phyloP scores from a whole-genome alignment of 2,329 filamentous ascomycete genomes.

The Coccinonectria pachysandricola region DNA sequence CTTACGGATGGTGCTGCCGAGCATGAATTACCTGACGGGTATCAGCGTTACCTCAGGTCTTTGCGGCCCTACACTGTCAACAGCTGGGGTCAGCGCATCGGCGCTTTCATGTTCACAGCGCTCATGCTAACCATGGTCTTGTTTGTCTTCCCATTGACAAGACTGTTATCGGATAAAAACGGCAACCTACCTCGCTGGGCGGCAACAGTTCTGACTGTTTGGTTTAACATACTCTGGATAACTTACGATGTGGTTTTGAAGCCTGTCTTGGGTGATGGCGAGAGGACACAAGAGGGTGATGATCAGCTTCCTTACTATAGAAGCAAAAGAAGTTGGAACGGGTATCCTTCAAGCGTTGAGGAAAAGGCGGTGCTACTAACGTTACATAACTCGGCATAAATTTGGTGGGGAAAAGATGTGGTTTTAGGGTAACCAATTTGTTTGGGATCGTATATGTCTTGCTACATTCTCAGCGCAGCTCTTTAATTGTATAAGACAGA shows the following conservation, averaged over 20 bases:
- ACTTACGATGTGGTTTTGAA: slow-evolving; percentile 39
- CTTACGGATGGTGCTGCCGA: slow-evolving; percentile 70
- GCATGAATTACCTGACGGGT: slow-evolving; percentile 68
- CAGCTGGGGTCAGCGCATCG: slow-evolving; percentile 53
- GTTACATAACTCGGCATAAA: too few species aligned
- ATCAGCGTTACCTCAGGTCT: slow-evolving; percentile 59
- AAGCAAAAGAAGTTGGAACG: too few species aligned
- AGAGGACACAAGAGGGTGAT: slow-evolving; percentile 48
- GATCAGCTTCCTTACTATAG: too few species aligned
- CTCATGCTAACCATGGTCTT: slow-evolving; percentile 49
- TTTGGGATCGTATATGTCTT: too few species aligned
- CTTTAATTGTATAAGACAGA: too few species aligned
- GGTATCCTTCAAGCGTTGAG: too few species aligned
- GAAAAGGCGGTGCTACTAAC: too few species aligned
- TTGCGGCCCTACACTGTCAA: slow-evolving; percentile 65
- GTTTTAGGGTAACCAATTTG: too few species aligned
- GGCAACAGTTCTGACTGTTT: slow-evolving; percentile 33
- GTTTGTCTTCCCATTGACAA: slow-evolving; percentile 32
- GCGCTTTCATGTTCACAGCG: slow-evolving; percentile 51
- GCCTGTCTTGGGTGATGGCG: slow-evolving; percentile 73
- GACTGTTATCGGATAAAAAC: slow-evolving; percentile 50
- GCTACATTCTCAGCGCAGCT: too few species aligned
- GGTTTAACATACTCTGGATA: slow-evolving; percentile 42
- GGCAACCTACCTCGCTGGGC: slow-evolving; percentile 64
- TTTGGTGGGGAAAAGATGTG: too few species aligned